Percentiles rank a stretch among this genome's conserved stretches.
Conservation (phyloP, 768 basidiomycete genomes). For the Tremella yokohamensis region DNA sequence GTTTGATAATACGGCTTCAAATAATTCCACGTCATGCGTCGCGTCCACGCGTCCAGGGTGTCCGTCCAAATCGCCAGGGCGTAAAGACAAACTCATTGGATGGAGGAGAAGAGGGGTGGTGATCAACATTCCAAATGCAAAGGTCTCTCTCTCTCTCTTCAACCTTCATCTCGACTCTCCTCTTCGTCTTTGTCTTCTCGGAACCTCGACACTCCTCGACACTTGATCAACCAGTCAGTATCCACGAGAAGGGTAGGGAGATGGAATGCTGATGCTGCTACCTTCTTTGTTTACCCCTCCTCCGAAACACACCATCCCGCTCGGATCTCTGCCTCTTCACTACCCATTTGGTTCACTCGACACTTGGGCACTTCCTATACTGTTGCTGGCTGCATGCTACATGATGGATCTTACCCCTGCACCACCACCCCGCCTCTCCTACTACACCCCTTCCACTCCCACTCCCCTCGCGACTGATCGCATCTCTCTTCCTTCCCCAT, state of each 20-base stretch:
- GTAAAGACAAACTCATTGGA: background rate
- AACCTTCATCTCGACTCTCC: too few species aligned
- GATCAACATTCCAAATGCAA: too few species aligned
- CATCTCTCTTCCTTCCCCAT: background rate
- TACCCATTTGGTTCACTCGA: too few species aligned
- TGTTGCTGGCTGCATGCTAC: background rate
- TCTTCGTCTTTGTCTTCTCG: too few species aligned
- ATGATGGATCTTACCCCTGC: background rate
- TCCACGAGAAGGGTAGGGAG: too few species aligned
- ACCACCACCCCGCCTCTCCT: background rate
- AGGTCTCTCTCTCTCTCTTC: too few species aligned
- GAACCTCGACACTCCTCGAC: too few species aligned
- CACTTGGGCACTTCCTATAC: too few species aligned
- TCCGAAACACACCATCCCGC: background rate
- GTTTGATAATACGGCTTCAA: background rate
- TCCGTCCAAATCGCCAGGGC: conserved; percentile 3
- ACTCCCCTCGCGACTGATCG: background rate
- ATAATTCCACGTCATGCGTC: background rate
- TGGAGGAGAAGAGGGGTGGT: too few species aligned
- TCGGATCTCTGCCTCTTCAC: background rate
- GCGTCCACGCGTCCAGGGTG: conserved; percentile 9
- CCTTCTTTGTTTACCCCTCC: too few species aligned
- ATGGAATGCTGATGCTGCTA: too few species aligned
- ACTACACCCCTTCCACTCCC: background rate
- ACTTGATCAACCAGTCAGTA: too few species aligned